These are phyloP conservation scores for Clavulina sp. DNA, from an alignment of 768 basidiomycete species.

Conservation along the genomic window DNA sequence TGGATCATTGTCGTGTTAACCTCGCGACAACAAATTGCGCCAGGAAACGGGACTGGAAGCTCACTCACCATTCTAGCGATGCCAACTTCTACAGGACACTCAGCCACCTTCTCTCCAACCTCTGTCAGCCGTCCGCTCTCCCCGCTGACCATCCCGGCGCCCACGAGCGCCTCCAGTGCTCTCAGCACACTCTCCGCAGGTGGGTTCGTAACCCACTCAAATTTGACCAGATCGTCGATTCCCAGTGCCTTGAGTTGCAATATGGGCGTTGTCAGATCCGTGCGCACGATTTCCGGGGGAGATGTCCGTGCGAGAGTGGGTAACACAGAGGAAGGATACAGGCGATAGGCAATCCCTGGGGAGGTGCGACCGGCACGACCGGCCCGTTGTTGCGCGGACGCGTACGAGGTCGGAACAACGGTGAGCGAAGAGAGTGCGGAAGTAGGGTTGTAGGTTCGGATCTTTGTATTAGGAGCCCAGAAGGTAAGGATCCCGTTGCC, in stretches of 20 bases:
- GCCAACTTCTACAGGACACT: slow-evolving; percentile 84
- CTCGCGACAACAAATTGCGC: neutral
- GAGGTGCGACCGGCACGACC: slow-evolving; percentile 92
- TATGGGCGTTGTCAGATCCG: slow-evolving; percentile 80
- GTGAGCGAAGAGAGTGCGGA: slow-evolving; percentile 71
- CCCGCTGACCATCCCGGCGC: slow-evolving; percentile 62
- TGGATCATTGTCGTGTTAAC: neutral
- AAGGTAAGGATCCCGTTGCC: no score
- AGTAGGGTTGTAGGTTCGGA: slow-evolving; percentile 77
- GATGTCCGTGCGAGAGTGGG: slow-evolving; percentile 48
- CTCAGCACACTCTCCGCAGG: slow-evolving; percentile 71
- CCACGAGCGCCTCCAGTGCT: slow-evolving; percentile 67
- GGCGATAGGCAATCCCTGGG: slow-evolving; percentile 78
- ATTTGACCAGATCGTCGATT: slow-evolving; percentile 87
- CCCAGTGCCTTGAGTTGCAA: slow-evolving; percentile 89
- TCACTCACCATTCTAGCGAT: slow-evolving; percentile 78
- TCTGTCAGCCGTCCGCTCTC: slow-evolving; percentile 59
- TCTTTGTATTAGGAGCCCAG: slow-evolving; percentile 27
- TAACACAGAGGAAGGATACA: slow-evolving; percentile 56
- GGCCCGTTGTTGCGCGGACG: slow-evolving; percentile 83
- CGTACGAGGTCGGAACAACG: slow-evolving; percentile 66
- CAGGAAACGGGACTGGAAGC: neutral
- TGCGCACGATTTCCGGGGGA: slow-evolving; percentile 77
- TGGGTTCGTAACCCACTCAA: slow-evolving; percentile 86
- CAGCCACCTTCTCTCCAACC: slow-evolving; percentile 74